These are phyloP conservation scores for Skeletonema menzelii DNA, from an alignment of 108 stramenopile genomes.

Conservation along the genomic window DNA sequence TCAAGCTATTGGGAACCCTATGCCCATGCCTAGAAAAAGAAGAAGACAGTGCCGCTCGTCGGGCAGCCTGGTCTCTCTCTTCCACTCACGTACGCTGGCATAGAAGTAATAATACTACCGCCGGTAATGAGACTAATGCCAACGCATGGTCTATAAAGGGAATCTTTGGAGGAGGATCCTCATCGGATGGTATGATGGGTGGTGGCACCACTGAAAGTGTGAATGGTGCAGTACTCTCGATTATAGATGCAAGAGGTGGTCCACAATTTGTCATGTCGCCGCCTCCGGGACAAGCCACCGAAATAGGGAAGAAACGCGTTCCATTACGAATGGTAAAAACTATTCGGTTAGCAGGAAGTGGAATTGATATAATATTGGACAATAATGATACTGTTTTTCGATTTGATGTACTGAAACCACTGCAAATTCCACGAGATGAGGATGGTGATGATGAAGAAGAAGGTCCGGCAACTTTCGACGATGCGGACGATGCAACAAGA, in stretches of 20 bases:
- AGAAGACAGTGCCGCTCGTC: conserved; percentile 59
- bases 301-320: conserved; percentile 1
- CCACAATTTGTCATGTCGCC: conserved; percentile 56
- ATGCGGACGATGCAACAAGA: conserved; percentile 48
- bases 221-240: conserved; percentile 9
- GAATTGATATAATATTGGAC: conserved; percentile 13
- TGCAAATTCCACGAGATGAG: background rate
- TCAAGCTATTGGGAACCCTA: conserved; percentile 48
- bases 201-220: conserved; percentile 10
- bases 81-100: conserved; percentile 58
- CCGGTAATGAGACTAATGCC: background rate
- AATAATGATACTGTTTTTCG: conserved; percentile 6
- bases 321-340: conserved; percentile 26
- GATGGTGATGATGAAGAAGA: conserved; percentile 7
- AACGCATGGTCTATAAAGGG: conserved; percentile 39
- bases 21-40: conserved; percentile 77
- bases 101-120: background rate
- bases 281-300: background rate
- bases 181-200: background rate
- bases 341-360: conserved; percentile 4
- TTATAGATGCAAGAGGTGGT: conserved; percentile 53
- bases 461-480: conserved; percentile 11
- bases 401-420: conserved; percentile 25
- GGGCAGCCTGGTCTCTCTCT: conserved; percentile 53
- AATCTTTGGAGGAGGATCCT: conserved; percentile 38